phyloP scores from a whole-genome alignment of 805 yeast genomes.

The Wickerhamiella azyma region DNA sequence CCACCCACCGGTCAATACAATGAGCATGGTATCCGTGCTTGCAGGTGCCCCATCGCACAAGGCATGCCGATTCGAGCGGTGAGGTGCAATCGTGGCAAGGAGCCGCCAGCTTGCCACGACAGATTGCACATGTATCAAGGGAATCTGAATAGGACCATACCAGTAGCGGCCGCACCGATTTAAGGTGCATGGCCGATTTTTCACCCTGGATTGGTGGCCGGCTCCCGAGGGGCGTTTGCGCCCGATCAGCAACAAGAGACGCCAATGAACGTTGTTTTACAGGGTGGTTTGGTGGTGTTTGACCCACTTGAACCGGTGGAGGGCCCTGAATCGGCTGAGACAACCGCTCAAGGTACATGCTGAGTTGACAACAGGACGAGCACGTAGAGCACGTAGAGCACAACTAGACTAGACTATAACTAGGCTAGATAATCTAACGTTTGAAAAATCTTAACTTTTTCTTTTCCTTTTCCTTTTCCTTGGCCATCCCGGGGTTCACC shows the following conservation, averaged over 20 bases:
- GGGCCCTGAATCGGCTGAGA: background rate
- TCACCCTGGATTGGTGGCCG: no score
- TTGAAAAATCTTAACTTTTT: conserved; percentile 12
- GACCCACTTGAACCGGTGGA: background rate
- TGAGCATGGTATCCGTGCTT: conserved; percentile 6
- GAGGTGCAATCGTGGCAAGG: conserved; percentile 1
- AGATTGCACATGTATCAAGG: conserved; percentile 8
- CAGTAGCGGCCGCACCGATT: background rate
- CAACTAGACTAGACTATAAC: no score
- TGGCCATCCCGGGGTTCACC: background rate
- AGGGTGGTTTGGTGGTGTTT: background rate
- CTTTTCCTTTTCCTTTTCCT: conserved; percentile 10
- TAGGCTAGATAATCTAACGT: background rate
- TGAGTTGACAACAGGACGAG: no score
- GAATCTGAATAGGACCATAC: conserved; percentile 2
- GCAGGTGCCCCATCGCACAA: conserved; percentile 4
- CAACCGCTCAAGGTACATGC: conserved; percentile 1
- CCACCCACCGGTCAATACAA: conserved; percentile 3
- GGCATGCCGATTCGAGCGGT: background rate
- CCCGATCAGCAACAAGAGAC: no score
- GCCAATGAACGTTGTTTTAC: background rate
- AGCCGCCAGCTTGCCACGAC: conserved; percentile 3
- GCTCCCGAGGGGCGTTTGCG: no score
- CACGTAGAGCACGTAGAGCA: no score
- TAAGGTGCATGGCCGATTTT: background rate